Conservation (phyloP, 2,329 filamentous ascomycete genomes). For the Talaromyces sp. region DNA sequence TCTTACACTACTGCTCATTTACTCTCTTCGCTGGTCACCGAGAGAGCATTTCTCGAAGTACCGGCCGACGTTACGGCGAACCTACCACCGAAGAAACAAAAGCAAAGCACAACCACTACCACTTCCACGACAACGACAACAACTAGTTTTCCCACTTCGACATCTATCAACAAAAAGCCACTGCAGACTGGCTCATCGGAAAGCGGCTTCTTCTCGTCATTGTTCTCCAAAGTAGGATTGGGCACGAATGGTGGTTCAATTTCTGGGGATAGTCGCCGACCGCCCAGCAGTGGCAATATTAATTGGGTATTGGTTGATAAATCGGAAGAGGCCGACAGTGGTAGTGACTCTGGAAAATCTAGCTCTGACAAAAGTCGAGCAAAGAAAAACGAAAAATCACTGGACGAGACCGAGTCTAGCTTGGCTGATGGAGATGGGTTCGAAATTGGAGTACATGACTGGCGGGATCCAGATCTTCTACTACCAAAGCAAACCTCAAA, state of each 20-base stretch:
- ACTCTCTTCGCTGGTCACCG: conserved; percentile 76
- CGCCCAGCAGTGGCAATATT: conserved; percentile 66
- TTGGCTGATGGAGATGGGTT: conserved; percentile 56
- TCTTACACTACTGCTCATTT: conserved; percentile 91
- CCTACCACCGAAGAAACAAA: conserved; percentile 23
- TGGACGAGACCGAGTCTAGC: conserved; percentile 19
- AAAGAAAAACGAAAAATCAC: conserved; percentile 16
- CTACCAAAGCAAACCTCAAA: conserved; percentile 32
- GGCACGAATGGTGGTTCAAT: conserved; percentile 22
- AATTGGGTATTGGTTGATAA: conserved; percentile 68
- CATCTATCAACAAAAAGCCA: neutral
- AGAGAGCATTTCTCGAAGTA: neutral
- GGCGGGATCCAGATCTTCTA: conserved; percentile 73
- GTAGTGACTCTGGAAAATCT: conserved; percentile 15
- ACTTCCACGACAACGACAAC: conserved; percentile 16
- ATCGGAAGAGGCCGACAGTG: conserved; percentile 50
- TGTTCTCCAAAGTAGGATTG: conserved; percentile 42
- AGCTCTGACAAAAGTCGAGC: conserved; percentile 23
- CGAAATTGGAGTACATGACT: conserved; percentile 79
- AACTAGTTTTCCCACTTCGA: conserved; percentile 1
- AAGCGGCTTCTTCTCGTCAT: conserved; percentile 36
- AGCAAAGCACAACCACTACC: conserved; percentile 16
- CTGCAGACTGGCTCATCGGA: conserved; percentile 14
- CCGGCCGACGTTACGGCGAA: conserved; percentile 39
- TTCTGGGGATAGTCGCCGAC: conserved; percentile 53